Percentiles rank a stretch among this genome's conserved stretches.
Conservation (phyloP, 768 basidiomycete genomes). For the Chalciporus pseudorubinellus region DNA sequence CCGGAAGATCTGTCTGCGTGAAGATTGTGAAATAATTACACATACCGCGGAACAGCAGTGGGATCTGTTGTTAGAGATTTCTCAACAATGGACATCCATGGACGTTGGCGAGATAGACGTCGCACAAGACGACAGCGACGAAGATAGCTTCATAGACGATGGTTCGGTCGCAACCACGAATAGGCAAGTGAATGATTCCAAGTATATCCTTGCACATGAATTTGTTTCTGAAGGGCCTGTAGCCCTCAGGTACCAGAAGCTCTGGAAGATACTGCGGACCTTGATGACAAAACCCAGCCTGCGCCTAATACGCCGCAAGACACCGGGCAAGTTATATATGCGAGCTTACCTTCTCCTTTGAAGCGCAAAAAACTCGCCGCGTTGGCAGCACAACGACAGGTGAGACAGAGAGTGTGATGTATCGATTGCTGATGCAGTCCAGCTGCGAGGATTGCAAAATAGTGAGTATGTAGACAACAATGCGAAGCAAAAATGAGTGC, state of each 20-base stretch:
- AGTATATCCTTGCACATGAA: background rate
- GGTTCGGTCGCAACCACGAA: background rate
- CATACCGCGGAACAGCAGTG: conserved; percentile 17
- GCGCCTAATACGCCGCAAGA: background rate
- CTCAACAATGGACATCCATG: conserved; percentile 15
- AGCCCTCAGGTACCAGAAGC: conserved; percentile 4
- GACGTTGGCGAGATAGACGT: conserved; percentile 10
- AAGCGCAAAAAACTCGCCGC: conserved; percentile 18
- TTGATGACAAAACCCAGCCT: conserved; percentile 1
- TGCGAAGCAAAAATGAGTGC: conserved; percentile 16
- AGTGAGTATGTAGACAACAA: conserved; percentile 25
- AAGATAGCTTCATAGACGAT: conserved; percentile 3
- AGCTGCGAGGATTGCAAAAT: conserved; percentile 9
- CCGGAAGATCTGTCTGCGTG: conserved; percentile 9
- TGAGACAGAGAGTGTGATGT: conserved; percentile 13
- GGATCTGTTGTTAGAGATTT: conserved; percentile 19
- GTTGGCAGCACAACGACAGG: conserved; percentile 11
- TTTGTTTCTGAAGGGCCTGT: conserved; percentile 8
- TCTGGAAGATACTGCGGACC: background rate
- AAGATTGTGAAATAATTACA: conserved; percentile 16
- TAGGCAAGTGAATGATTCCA: conserved; percentile 11
- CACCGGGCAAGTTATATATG: conserved; percentile 10
- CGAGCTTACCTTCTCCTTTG: conserved; percentile 20
- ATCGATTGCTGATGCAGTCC: conserved; percentile 16
- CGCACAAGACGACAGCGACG: conserved; percentile 3